Evolutionary conservation across 306 rosid genomes (phyloP), one percentile per base, ranked within the genome.

Genomic region (barrel medic (Medicago truncatula)): DNA sequence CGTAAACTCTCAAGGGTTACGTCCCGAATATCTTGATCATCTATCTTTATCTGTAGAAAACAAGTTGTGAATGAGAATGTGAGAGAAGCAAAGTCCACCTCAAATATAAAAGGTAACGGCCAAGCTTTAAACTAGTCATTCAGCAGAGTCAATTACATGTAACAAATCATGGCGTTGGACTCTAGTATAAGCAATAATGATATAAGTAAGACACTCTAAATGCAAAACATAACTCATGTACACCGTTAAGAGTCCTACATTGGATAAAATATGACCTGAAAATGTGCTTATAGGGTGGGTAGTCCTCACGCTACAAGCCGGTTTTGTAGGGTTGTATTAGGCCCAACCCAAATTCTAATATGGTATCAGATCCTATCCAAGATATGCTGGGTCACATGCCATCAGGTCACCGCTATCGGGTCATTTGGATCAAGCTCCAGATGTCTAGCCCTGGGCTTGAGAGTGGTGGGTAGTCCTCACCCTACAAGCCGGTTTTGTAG

Each of bases 1-100:
- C 98, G 85, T 75, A 95, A 79, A 88, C 98, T 95, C 82, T 89
- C 89, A 66, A 90, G 93, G 38, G 96, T 87, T 53, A 95, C 87
- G 8, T 89, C 93, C 53, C 86, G 88, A 81, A 95, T 83, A 81
- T 95, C 94, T 88, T 90, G 97, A 85, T 77, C 88, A 76, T 95
- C 98, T 75, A 95, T 84, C 83, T 69, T 90, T 73, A 95, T 84
- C 98, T 95, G 95, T 38, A 73, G 71, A 83, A 21, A 28, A 68
- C 46, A 65, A 64, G 34, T 57, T 39, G 39, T 25, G 50, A 64
- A 36, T 73, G 66, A 79, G 47, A 72, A 69, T 10, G 28, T 25
- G 16, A 40, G 36, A 68, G 58, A 64, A 47, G 28, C 38, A 76
- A 59, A 2, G 31, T 28, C 25, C 54, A 78, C 38, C 41, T 31